Conservation (phyloP, 495 filamentous ascomycete genomes). For the Penicillium atrosanguineum region DNA sequence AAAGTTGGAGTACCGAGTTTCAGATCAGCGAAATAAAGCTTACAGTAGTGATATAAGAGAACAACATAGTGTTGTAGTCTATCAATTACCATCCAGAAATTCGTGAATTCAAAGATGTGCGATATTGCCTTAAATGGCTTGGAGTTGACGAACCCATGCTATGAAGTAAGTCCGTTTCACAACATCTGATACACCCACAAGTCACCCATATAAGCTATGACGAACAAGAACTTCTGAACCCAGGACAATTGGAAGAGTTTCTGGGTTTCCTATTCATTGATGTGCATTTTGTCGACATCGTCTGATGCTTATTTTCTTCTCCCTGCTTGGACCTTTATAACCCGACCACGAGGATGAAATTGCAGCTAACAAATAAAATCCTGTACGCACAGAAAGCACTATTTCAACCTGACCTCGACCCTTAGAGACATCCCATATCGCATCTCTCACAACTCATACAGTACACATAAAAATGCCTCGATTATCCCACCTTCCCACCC, state of each 20-base stretch:
- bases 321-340: not conserved
- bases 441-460: not conserved
- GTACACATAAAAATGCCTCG: not conserved
- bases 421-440: not conserved
- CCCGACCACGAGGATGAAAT: not conserved
- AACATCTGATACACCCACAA: not conserved
- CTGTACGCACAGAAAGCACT: not conserved
- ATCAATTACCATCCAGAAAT: not conserved
- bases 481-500: conserved; percentile 1
- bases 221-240: conserved; percentile 16
- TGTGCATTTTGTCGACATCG: conserved; percentile 23
- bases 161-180: not conserved
- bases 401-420: not conserved
- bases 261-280: conserved; percentile 8
- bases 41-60: not conserved
- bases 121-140: not conserved
- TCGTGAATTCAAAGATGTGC: not conserved
- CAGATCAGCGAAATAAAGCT: not conserved
- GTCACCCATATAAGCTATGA: conserved; percentile 7
- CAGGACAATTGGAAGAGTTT: conserved; percentile 5
- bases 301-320: conserved; percentile 9
- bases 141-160: not conserved
- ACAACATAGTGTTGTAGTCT: not conserved
- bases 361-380: not conserved
- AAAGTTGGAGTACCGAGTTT: not conserved